These are phyloP conservation scores for Fusarium torreyae DNA, from an alignment of 2,329 filamentous ascomycete genomes.

Conservation along the genomic window DNA sequence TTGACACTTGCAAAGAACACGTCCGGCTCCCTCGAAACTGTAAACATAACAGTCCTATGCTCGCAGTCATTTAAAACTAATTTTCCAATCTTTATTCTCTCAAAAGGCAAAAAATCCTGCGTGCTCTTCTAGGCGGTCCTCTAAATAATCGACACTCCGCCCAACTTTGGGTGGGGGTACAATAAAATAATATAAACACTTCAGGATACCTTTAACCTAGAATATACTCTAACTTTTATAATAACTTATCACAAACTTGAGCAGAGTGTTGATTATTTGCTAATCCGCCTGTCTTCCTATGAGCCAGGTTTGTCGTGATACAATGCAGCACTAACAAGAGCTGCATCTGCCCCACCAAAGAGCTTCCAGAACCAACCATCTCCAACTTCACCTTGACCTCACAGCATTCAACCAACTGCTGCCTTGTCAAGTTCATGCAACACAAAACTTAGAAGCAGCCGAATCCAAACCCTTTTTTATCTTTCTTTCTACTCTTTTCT, in stretches of 20 bases:
- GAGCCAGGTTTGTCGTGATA: not conserved
- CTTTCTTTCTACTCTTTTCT: not conserved
- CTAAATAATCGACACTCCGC: too few species aligned
- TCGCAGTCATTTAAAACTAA: not conserved
- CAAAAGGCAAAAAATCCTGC: not conserved
- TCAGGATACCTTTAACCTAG: too few species aligned
- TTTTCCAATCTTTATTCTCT: not conserved
- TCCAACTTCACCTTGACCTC: not conserved
- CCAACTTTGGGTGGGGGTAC: too few species aligned
- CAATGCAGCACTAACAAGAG: slow-evolving; percentile 1
- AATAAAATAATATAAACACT: too few species aligned
- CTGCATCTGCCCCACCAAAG: slow-evolving; percentile 46
- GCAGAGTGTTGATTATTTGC: too few species aligned
- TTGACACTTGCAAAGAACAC: not conserved
- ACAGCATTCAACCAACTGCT: slow-evolving; percentile 1
- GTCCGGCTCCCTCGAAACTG: not conserved
- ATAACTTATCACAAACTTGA: too few species aligned
- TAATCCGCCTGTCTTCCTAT: not conserved
- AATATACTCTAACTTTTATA: too few species aligned
- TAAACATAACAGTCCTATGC: not conserved
- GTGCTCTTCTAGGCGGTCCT: not conserved
- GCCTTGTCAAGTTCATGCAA: not conserved
- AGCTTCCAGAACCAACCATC: slow-evolving; percentile 54
- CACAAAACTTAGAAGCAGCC: not conserved
- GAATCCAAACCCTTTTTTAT: not conserved